Conservation (phyloP, 78 protist species). For the slime mould (Dictyostelium discoideum) region DNA sequence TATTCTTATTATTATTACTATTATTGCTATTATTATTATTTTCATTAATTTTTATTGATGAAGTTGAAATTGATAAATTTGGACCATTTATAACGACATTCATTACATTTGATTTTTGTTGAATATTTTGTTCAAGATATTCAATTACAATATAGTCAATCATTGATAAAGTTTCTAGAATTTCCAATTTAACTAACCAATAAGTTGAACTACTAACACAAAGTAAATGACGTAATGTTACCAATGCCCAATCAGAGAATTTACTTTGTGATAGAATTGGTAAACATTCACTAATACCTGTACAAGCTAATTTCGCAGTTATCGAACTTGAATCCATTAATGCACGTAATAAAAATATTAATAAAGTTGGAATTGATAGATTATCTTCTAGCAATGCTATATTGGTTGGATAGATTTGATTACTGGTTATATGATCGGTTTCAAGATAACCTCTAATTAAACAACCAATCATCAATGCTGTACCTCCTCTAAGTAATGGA, state of each 20-base stretch:
- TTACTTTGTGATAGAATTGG: conserved; percentile 15
- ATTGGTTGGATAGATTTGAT: conserved; percentile 35
- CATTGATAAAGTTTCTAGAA: conserved; percentile 59
- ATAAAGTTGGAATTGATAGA: conserved; percentile 28
- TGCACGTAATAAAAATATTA: conserved; percentile 38
- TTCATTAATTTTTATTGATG: not conserved
- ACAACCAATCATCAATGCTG: conserved; percentile 76
- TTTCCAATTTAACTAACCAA: conserved; percentile 71
- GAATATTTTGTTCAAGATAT: conserved; percentile 68
- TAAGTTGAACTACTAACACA: conserved; percentile 71
- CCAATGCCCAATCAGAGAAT: conserved; percentile 65
- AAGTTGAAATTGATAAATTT: not conserved
- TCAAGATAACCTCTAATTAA: conserved; percentile 50
- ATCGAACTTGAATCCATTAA: conserved; percentile 54
- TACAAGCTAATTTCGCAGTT: conserved; percentile 66
- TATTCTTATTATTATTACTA: too few relatives aligned
- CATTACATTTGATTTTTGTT: conserved; percentile 50
- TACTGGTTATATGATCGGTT: conserved; percentile 50
- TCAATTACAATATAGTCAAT: conserved; percentile 60
- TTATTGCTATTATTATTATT: too few relatives aligned
- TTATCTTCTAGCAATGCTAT: not conserved
- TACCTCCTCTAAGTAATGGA: conserved; percentile 52
- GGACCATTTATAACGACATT: not conserved
- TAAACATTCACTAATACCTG: conserved; percentile 76
- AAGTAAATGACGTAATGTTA: conserved; percentile 42